These are phyloP conservation scores for Dryas alaskensis DNA, from an alignment of 306 rosid genomes.

Conservation along the genomic window DNA sequence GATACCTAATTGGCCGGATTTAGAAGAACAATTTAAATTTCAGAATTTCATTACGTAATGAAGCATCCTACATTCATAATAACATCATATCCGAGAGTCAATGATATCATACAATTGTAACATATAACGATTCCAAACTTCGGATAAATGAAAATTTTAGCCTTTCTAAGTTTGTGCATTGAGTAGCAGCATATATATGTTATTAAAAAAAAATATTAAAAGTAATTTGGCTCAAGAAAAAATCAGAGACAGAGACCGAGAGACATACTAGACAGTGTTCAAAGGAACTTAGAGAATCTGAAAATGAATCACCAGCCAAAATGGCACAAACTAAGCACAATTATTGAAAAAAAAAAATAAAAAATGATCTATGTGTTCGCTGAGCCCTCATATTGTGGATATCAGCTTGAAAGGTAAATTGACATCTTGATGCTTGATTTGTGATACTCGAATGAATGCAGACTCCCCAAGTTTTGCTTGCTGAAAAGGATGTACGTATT, in stretches of 20 bases:
- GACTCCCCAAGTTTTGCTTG: slow-evolving; percentile 73
- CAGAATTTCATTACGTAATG: slow-evolving; percentile 18
- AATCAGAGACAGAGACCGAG: no score
- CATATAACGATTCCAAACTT: neutral
- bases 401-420: neutral
- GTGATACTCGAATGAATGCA: slow-evolving; percentile 26
- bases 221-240: no score
- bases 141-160: neutral
- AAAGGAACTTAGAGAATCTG: neutral
- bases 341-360: neutral
- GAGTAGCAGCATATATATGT: neutral
- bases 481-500: slow-evolving; percentile 56
- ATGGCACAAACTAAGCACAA: neutral
- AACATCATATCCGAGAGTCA: neutral
- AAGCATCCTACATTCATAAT: neutral
- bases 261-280: neutral
- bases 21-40: slow-evolving; percentile 20
- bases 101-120: neutral
- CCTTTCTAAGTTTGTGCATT: neutral
- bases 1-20: slow-evolving; percentile 13
- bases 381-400: no score
- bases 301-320: neutral
- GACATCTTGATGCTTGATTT: no score
- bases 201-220: neutral
- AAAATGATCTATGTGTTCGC: no score